These are phyloP conservation scores for Zoysia matrella DNA, from an alignment of 202 grass and related monocot species.

Conservation along the genomic window DNA sequence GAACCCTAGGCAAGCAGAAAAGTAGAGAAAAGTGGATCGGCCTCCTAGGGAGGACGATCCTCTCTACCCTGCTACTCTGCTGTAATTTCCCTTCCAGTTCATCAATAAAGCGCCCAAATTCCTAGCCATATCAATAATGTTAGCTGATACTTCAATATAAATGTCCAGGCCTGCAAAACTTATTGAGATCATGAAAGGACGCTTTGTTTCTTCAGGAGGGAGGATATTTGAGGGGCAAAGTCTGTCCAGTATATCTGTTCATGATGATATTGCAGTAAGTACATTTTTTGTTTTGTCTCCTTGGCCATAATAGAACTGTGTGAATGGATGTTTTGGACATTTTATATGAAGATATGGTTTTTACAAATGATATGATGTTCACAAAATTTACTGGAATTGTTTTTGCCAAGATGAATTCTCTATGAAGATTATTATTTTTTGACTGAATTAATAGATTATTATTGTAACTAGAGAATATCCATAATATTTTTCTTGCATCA, in stretches of 20 bases:
- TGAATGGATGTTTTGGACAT: slow-evolving; percentile 22
- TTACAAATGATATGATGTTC: neutral
- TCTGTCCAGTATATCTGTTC: slow-evolving; percentile 66
- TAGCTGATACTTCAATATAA: slow-evolving; percentile 16
- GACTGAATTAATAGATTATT: neutral
- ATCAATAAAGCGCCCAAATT: too few relatives aligned
- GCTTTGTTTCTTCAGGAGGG: slow-evolving; percentile 85
- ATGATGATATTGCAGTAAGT: slow-evolving; percentile 80
- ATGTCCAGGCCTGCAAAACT: slow-evolving; percentile 79
- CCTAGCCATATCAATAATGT: neutral
- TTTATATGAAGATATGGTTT: neutral
- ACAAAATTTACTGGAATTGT: neutral
- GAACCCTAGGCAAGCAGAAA: too few relatives aligned
- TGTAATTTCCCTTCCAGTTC: too few relatives aligned
- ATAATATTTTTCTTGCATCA: slow-evolving; percentile 10
- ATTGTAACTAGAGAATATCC: neutral
- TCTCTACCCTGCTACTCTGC: too few relatives aligned
- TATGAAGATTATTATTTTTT: slow-evolving; percentile 12
- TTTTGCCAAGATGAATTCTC: slow-evolving; percentile 11
- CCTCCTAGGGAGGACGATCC: too few relatives aligned
- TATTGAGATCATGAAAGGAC: slow-evolving; percentile 81
- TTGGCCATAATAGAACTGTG: slow-evolving; percentile 7
- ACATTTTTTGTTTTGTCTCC: slow-evolving; percentile 28
- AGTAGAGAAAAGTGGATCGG: too few relatives aligned
- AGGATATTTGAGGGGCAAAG: slow-evolving; percentile 66